A percentile compares a stretch with the other conserved stretches of the same genome.
These are phyloP conservation scores for Austropuccinia psidii DNA, from an alignment of 1,284 basidiomycete species.

Conservation along the genomic window DNA sequence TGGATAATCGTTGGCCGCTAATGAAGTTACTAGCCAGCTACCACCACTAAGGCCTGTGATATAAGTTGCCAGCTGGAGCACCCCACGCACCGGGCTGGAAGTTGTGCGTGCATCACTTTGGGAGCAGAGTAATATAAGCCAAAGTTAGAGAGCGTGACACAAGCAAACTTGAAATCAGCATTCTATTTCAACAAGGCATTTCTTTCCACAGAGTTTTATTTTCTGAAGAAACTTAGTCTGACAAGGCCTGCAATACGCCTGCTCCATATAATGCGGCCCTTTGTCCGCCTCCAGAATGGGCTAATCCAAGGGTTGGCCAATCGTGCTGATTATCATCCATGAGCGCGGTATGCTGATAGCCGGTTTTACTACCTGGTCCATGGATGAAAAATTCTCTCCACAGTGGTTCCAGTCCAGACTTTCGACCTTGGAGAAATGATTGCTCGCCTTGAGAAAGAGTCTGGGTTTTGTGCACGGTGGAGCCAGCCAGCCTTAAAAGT, in stretches of 20 bases:
- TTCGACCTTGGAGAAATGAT: background rate
- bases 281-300: conserved; percentile 21
- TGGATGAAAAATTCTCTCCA: conserved; percentile 9
- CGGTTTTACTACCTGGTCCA: conserved; percentile 13
- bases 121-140: background rate
- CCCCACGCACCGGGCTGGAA: conserved; percentile 41
- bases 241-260: conserved; percentile 23
- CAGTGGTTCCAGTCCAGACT: background rate
- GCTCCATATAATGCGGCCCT: conserved; percentile 21
- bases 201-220: too few species aligned
- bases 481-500: conserved; percentile 15
- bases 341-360: conserved; percentile 1
- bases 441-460: conserved; percentile 10
- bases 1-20: conserved; percentile 44
- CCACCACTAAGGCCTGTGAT: conserved; percentile 46
- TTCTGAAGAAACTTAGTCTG: too few species aligned
- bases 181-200: too few species aligned
- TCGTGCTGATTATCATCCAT: background rate
- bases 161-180: too few species aligned
- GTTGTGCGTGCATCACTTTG: conserved; percentile 2
- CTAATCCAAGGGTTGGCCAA: conserved; percentile 18
- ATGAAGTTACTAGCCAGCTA: conserved; percentile 42
- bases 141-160: too few species aligned
- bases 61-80: conserved; percentile 45
- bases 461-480: background rate